phyloP scores from a whole-genome alignment of 768 basidiomycete genomes.

The Lyophyllum semitale region DNA sequence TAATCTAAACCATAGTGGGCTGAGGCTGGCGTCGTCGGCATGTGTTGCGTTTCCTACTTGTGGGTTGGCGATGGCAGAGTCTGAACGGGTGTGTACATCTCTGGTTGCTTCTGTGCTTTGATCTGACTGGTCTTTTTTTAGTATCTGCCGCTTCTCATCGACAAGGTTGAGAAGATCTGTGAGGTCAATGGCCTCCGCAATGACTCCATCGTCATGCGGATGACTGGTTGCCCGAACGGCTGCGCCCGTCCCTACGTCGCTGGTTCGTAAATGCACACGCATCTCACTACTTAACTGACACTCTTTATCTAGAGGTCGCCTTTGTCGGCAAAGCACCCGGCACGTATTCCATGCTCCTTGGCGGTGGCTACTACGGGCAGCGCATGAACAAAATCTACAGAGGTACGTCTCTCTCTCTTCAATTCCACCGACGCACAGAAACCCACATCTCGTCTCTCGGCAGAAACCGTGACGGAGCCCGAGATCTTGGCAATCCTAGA shows the following conservation, averaged over 20 bases:
- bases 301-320: constrained; percentile 69
- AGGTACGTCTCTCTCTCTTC: constrained; percentile 41
- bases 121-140: constrained; percentile 24
- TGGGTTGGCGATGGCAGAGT: constrained; percentile 57
- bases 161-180: constrained; percentile 93
- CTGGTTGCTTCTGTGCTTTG: neutral
- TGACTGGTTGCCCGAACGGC: constrained; percentile 97
- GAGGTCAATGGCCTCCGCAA: constrained; percentile 92
- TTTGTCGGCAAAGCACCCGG: constrained; percentile 97
- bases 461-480: constrained; percentile 86
- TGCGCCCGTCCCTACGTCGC: constrained; percentile 94
- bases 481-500: constrained; percentile 87
- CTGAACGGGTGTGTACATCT: constrained; percentile 47
- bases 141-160: constrained; percentile 91
- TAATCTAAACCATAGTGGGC: constrained; percentile 74
- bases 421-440: neutral
- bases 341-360: constrained; percentile 91
- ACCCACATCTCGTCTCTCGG: neutral
- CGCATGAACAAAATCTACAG: constrained; percentile 95
- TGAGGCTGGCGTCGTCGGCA: constrained; percentile 89
- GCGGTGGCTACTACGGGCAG: constrained; percentile 94
- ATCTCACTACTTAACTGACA: neutral
- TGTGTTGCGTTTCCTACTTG: constrained; percentile 99
- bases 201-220: constrained; percentile 96
- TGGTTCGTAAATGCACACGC: constrained; percentile 38